These are phyloP conservation scores for Rhizopogon rudus DNA, from an alignment of 768 basidiomycete species.

Conservation along the genomic window DNA sequence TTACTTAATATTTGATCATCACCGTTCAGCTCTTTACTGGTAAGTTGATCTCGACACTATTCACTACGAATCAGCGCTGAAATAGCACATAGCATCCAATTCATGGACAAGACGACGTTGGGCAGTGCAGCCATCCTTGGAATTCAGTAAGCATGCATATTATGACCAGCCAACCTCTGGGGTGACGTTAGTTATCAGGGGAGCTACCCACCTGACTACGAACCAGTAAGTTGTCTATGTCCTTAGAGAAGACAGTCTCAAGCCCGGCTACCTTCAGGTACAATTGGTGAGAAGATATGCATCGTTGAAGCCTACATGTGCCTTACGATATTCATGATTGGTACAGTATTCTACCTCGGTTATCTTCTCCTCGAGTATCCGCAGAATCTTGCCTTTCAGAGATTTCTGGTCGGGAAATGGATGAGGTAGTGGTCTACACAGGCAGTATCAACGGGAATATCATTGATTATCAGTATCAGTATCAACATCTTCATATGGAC, in stretches of 20 bases:
- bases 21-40: conserved; percentile 41
- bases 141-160: conserved; percentile 38
- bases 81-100: conserved; percentile 44
- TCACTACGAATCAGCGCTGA: neutral
- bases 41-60: conserved; percentile 13
- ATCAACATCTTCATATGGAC: conserved; percentile 60
- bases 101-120: conserved; percentile 65
- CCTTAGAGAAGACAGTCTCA: neutral
- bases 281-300: conserved; percentile 40
- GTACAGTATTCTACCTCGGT: conserved; percentile 61
- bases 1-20: neutral
- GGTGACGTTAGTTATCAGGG: conserved; percentile 25
- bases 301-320: neutral
- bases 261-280: conserved; percentile 34
- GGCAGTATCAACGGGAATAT: neutral
- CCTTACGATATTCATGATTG: conserved; percentile 38
- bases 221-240: conserved; percentile 40
- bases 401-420: conserved; percentile 68
- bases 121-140: conserved; percentile 60
- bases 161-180: neutral
- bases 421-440: conserved; percentile 44
- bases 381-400: conserved; percentile 60
- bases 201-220: conserved; percentile 51
- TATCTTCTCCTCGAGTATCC: conserved; percentile 56
- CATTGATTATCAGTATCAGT: conserved; percentile 23